Percentiles rank a stretch among this genome's conserved stretches.
Evolutionary conservation across 75 land plant species (phyloP).

Genomic region (Selaginella tamariscina): DNA sequence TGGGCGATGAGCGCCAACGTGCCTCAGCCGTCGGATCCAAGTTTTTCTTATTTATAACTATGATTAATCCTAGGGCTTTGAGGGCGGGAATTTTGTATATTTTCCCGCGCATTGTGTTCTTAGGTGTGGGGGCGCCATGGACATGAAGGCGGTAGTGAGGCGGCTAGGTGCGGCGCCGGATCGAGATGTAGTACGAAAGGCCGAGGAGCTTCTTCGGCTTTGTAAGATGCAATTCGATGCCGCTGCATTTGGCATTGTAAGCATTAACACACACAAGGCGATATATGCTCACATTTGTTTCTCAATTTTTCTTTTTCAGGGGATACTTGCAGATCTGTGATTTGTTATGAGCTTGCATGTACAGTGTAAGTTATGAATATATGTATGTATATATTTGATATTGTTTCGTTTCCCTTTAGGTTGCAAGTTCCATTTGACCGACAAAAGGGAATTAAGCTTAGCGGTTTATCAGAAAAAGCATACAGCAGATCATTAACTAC

Average conservation of each 20-base stretch:
- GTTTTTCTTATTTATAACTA: no score
- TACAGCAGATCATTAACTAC: slow-evolving; percentile 69
- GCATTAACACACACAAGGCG: slow-evolving; percentile 12
- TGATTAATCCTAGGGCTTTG: no score
- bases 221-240: slow-evolving; percentile 73
- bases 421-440: slow-evolving; percentile 53
- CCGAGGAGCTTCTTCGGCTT: slow-evolving; percentile 78
- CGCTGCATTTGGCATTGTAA: slow-evolving; percentile 72
- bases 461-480: slow-evolving; percentile 92
- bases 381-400: neutral
- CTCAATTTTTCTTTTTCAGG: slow-evolving; percentile 37
- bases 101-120: no score
- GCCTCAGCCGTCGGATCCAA: no score
- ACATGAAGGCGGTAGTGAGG: slow-evolving; percentile 14
- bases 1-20: no score
- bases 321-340: slow-evolving; percentile 77
- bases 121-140: no score
- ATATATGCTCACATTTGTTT: neutral
- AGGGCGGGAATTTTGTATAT: no score
- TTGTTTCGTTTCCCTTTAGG: slow-evolving; percentile 22
- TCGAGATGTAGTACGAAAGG: slow-evolving; percentile 44
- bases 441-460: slow-evolving; percentile 43
- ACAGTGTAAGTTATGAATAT: slow-evolving; percentile 29
- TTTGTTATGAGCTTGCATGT: slow-evolving; percentile 83
- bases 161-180: slow-evolving; percentile 15